Conservation (phyloP, 805 yeast species). For the Vanderwaltozyma tropicalis region DNA sequence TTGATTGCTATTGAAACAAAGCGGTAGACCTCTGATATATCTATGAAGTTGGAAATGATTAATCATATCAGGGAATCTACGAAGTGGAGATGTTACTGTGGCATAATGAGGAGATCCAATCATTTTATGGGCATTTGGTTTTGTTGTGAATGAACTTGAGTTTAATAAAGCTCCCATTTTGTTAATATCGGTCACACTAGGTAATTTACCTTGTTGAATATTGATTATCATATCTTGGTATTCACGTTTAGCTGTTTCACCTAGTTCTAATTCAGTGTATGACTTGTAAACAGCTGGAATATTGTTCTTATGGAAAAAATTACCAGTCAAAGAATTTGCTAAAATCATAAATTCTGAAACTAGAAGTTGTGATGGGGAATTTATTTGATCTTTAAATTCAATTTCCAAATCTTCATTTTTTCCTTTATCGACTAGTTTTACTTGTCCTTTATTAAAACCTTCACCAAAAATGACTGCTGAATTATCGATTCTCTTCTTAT, state of each 20-base stretch:
- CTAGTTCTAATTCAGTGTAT: constrained; percentile 28
- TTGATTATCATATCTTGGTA: constrained; percentile 16
- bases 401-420: constrained; percentile 6
- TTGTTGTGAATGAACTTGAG: constrained; percentile 40
- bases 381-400: constrained; percentile 16
- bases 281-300: constrained; percentile 40
- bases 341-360: constrained; percentile 81
- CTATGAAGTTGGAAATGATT: constrained; percentile 69
- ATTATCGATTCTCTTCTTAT: constrained; percentile 21
- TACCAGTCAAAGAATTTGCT: constrained; percentile 56
- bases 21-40: constrained; percentile 22
- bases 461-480: constrained; percentile 34
- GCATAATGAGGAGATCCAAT: constrained; percentile 55
- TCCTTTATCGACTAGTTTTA: constrained; percentile 9
- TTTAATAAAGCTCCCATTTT: constrained; percentile 38
- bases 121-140: constrained; percentile 44
- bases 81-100: constrained; percentile 80
- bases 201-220: constrained; percentile 12
- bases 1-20: constrained; percentile 27
- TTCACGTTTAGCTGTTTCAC: constrained; percentile 19
- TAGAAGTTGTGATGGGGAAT: constrained; percentile 44
- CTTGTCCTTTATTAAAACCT: constrained; percentile 23
- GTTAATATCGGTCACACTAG: constrained; percentile 33
- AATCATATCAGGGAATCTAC: constrained; percentile 71
- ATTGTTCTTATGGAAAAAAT: constrained; percentile 32